Evolutionary conservation across 1,284 basidiomycete species (phyloP), one percentile per base, ranked within the genome.

Genomic region (Pascua guehoae): DNA sequence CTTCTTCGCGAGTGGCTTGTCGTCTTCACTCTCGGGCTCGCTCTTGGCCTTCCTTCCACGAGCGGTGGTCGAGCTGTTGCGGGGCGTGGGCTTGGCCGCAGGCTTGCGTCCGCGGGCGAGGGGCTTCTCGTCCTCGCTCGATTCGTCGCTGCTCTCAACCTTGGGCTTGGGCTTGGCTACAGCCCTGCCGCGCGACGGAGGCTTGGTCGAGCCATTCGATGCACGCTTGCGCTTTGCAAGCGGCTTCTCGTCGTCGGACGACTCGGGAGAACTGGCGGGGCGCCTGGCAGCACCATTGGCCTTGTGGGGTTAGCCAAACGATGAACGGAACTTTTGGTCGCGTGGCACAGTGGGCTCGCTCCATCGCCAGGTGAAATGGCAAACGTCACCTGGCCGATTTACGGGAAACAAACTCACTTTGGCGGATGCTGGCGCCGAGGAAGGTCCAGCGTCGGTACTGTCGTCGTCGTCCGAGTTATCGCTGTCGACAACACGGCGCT

Each of bases 241-340:
- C 12, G 86, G 84, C 67, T 80, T 79, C 70, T 88, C 86, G 68
- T 88, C 86, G 75, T 88, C 62, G 12, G 66, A 65, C 12, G 53
- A 53, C 49, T 62, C 64, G 9, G 58, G 41, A n/a, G 24, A 32
- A 32, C 24, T 32, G 24, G 24, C 24, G 3, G 24, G 24, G 24
- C 24, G 24, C 24, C 24, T 32, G 24, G 24, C 24, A 32, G 24
- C 24, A 37, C 53, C 56, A 17, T 58, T 53, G 32, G 24, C 41
- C 50, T 56, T 36, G 14, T 12, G 16, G 8, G 38, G 38, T 49
- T 32, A 44, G 51, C 16, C n/a, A 5, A 41, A 3, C 41, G 41
- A 8, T 41, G 41, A 12, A 4, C 12, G 41, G 24, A 32, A 32
- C 4, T 32, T 32, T 32, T 32, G 7, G 12, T 41, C 41, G n/a